Evolutionary conservation across 768 basidiomycete genomes (phyloP), one percentile per base, ranked within the genome.

Genomic region (Leucosporidium yakuticum): DNA sequence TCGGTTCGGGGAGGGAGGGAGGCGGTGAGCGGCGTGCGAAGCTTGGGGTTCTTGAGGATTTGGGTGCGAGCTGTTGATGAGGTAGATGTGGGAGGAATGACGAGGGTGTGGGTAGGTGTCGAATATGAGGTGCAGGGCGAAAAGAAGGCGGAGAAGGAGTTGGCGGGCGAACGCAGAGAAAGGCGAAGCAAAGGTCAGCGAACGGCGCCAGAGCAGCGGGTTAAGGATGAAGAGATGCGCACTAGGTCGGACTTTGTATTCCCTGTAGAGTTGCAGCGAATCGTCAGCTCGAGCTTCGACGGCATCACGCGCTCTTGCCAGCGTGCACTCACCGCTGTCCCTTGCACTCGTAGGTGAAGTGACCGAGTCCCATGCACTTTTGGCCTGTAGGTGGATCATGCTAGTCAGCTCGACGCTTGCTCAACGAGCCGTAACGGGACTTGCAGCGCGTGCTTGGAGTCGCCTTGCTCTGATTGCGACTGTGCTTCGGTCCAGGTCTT

Each of bases 11-110:
- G 56, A 29, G 56, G 56, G 29, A 62, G 55, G 29, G 39, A 39
- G 50, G 56, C 66, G 15, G 63, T 68, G n/a, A 71, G 32, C 9
- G 32, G 25, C 1, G 63, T 62, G 0, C 53, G 25, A 20, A 72
- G 68, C 36, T 72, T 72, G 0, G 71, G 71, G 64, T 72, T 69
- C 59, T 69, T 68, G 32, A 72, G 62, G 62, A 72, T 64, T 62
- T 72, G 71, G 14, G 71, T 72, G 2, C 71, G 51, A 20, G 71
- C 39, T 44, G 39, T 9, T 44, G 39, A 44, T 44, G 39, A 36
- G 11, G 39, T 8, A 15, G 8, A 44, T 44, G 39, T 9, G 39
- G 8, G 8, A 2, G 14, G 17, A 3, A 44, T 7, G 39, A 15
- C 17, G 39, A 15, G 17, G 39, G 39, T 2, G 39, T 2, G 17